Evolutionary conservation across 2,329 filamentous ascomycete genomes (phyloP).

Genomic region (Aspergillus aculeatus): DNA sequence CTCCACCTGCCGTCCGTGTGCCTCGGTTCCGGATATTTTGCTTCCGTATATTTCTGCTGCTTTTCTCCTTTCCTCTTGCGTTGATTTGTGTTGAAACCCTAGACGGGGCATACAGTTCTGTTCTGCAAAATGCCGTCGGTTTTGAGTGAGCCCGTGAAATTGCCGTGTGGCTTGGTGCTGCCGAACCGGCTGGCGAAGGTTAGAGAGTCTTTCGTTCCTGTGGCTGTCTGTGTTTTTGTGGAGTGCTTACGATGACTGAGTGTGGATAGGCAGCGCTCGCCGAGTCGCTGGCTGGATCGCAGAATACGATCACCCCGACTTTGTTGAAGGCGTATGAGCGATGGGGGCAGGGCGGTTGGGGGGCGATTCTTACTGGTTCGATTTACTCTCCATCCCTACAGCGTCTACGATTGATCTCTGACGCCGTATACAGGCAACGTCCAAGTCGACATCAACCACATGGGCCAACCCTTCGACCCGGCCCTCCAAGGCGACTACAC

Average conservation of each 20-base stretch:
- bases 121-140: slow-evolving; percentile 19
- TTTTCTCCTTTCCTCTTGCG: neutral
- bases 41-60: no score
- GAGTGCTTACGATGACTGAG: neutral
- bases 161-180: slow-evolving; percentile 56
- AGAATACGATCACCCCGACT: slow-evolving; percentile 46
- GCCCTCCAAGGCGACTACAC: slow-evolving; percentile 28
- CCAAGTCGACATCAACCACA: slow-evolving; percentile 46
- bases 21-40: no score
- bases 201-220: neutral
- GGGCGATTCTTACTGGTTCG: slow-evolving; percentile 45
- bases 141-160: slow-evolving; percentile 46
- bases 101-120: no score
- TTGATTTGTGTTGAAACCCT: neutral
- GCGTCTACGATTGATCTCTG: neutral
- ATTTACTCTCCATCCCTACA: neutral
- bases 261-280: slow-evolving; percentile 44
- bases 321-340: slow-evolving; percentile 49
- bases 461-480: slow-evolving; percentile 34
- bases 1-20: no score
- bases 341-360: slow-evolving; percentile 51
- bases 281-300: slow-evolving; percentile 45
- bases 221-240: slow-evolving; percentile 4
- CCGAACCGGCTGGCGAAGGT: slow-evolving; percentile 55
- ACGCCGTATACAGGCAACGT: slow-evolving; percentile 32